These are phyloP conservation scores for Yarrowia sp. DNA, from an alignment of 805 yeast species.

Conservation along the genomic window DNA sequence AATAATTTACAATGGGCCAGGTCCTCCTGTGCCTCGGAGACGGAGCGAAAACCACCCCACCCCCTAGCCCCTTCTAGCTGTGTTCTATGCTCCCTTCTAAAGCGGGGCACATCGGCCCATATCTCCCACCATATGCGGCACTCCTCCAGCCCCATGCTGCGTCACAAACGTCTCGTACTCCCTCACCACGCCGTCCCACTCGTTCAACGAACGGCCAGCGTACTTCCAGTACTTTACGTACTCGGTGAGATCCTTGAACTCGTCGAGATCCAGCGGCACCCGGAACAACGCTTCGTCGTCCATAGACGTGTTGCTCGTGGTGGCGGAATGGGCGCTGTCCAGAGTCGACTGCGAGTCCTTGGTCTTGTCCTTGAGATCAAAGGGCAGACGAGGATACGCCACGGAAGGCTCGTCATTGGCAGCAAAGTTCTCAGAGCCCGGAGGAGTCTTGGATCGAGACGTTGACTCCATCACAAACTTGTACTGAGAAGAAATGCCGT, in stretches of 20 bases:
- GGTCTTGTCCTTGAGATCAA: constrained; percentile 18
- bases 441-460: constrained; percentile 3
- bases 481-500: background rate
- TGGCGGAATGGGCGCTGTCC: background rate
- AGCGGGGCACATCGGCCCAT: constrained; percentile 9
- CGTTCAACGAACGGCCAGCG: constrained; percentile 41
- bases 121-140: constrained; percentile 20
- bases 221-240: constrained; percentile 39
- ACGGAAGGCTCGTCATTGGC: background rate
- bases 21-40: too few relatives aligned
- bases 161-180: constrained; percentile 41
- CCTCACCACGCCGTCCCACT: constrained; percentile 39
- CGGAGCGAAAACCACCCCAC: too few relatives aligned
- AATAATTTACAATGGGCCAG: background rate
- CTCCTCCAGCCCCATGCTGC: background rate
- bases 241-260: constrained; percentile 25
- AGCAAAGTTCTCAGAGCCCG: background rate
- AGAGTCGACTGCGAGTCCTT: constrained; percentile 17
- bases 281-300: constrained; percentile 16
- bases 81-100: background rate
- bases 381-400: constrained; percentile 12
- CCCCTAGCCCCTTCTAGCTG: too few relatives aligned
- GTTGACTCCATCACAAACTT: constrained; percentile 24
- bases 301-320: constrained; percentile 15
- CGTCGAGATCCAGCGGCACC: background rate